phyloP scores from a whole-genome alignment of 2,329 filamentous ascomycete genomes.

The Cytospora piceae region DNA sequence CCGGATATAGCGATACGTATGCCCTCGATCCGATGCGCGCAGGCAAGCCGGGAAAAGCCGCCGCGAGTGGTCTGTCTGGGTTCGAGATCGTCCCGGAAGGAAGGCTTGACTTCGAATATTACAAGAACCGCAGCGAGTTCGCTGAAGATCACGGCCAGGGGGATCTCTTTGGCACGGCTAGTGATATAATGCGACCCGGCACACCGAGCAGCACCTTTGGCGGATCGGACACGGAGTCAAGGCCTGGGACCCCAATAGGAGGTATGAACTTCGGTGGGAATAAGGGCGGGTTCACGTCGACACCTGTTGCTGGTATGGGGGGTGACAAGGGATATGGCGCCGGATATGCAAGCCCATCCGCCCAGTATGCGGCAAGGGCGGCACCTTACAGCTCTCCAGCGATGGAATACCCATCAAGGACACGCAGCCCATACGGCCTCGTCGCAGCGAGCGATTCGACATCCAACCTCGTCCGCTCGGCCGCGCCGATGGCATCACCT shows the following conservation, averaged over 20 bases:
- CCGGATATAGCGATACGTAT: constrained; percentile 82
- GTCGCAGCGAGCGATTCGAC: constrained; percentile 25
- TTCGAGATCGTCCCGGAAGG: constrained; percentile 90
- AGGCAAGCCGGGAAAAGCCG: constrained; percentile 53
- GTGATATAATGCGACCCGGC: constrained; percentile 63
- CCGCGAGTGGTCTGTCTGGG: constrained; percentile 56
- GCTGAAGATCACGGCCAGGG: constrained; percentile 84
- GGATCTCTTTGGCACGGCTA: constrained; percentile 62
- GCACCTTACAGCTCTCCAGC: constrained; percentile 25
- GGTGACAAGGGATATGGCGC: constrained; percentile 9
- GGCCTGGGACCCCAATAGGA: constrained; percentile 55
- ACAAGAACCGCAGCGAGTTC: constrained; percentile 88
- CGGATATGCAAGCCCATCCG: constrained; percentile 17
- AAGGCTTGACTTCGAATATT: constrained; percentile 88
- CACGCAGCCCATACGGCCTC: constrained; percentile 26
- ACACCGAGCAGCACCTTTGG: constrained; percentile 60
- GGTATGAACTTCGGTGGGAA: constrained; percentile 41
- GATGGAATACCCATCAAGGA: constrained; percentile 28
- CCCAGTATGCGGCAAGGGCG: constrained; percentile 15
- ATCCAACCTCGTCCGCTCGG: constrained; percentile 28
- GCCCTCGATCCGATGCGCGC: constrained; percentile 79
- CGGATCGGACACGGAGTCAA: constrained; percentile 48
- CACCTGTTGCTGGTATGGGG: constrained; percentile 29
- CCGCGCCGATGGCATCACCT: constrained; percentile 29
- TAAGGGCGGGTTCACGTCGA: constrained; percentile 36